Evolutionary conservation across 352 stramenopile genomes (phyloP).

Genomic region (Saprolegnia diclina): DNA sequence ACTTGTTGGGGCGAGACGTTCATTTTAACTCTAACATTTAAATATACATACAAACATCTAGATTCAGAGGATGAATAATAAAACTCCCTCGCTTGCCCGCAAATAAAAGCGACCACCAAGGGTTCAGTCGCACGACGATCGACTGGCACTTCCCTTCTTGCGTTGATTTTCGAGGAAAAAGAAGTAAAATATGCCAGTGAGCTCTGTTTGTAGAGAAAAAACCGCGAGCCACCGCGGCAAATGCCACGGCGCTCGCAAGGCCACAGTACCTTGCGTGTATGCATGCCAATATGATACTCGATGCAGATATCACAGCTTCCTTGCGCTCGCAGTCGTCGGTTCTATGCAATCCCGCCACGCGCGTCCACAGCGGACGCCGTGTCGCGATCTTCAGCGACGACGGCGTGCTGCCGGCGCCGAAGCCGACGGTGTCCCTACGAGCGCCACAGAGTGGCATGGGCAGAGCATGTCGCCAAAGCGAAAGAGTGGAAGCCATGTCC

Average conservation of each 20-base stretch:
- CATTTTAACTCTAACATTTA: not conserved
- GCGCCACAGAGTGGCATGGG: no score
- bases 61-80: not conserved
- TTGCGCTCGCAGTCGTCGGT: no score
- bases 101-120: not conserved
- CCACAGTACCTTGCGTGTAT: no score
- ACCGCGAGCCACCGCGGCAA: no score
- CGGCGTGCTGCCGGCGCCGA: no score
- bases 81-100: not conserved
- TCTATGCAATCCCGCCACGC: no score
- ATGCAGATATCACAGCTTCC: no score
- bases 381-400: no score
- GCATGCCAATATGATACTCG: no score
- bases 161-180: not conserved
- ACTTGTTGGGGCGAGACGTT: not conserved
- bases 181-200: not conserved
- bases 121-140: not conserved
- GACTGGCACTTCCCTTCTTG: not conserved
- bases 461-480: not conserved
- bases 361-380: no score
- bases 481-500: not conserved
- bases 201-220: not conserved
- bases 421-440: no score
- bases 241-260: no score
- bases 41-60: not conserved